A percentile compares a stretch with the other conserved stretches of the same genome.
Conservation (phyloP, 139 green algal species). For the Monoraphidium neglectum region DNA sequence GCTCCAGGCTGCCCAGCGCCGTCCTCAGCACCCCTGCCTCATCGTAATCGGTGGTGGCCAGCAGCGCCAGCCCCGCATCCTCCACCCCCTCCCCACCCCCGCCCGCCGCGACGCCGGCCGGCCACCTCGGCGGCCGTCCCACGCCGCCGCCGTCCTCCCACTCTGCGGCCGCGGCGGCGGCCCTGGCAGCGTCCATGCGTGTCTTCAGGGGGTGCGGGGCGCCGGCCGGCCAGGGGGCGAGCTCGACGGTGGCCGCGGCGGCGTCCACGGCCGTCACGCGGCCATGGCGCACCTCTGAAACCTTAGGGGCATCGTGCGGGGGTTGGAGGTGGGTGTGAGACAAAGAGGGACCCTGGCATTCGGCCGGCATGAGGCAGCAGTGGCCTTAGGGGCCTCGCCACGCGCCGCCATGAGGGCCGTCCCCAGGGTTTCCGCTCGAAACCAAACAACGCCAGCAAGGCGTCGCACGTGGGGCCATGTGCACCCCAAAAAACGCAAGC, state of each 20-base stretch:
- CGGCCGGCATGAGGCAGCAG: not conserved
- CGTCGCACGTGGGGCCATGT: not conserved
- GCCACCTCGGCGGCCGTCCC: not conserved
- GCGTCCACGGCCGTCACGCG: constrained; percentile 13
- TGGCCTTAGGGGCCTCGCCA: not conserved
- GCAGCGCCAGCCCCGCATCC: not conserved
- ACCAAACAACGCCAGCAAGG: not conserved
- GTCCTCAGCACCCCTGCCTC: not conserved
- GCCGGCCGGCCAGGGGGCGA: constrained; percentile 12
- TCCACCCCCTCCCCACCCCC: not conserved
- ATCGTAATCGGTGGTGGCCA: constrained; percentile 10
- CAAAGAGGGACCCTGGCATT: not conserved
- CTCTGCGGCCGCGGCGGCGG: constrained; percentile 16
- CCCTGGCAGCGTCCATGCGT: not conserved
- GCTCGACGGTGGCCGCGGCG: not conserved
- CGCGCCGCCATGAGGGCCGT: not conserved
- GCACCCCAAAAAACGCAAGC: not conserved
- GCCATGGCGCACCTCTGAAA: constrained; percentile 26
- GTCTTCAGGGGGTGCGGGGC: constrained; percentile 8
- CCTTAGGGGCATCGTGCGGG: constrained; percentile 4
- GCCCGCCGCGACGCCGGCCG: not conserved
- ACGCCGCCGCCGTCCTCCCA: not conserved
- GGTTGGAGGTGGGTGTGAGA: not conserved
- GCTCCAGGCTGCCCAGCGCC: not conserved
- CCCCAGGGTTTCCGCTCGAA: not conserved